Evolutionary conservation across 2,329 filamentous ascomycete species (phyloP).

Genomic region (Hypomyces rosellus): DNA sequence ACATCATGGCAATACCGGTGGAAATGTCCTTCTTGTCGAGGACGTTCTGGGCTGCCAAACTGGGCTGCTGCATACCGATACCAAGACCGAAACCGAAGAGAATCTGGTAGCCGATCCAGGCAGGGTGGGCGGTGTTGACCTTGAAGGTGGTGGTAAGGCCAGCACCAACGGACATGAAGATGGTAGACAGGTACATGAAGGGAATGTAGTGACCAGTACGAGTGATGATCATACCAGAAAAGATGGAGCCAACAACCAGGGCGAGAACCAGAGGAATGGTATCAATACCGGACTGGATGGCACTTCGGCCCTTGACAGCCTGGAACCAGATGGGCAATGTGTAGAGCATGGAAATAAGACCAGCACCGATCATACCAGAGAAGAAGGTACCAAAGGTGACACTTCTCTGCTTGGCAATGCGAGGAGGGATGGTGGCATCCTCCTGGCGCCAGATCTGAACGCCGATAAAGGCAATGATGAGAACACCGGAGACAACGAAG

Average conservation of each 20-base stretch:
- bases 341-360: constrained; percentile 23
- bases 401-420: constrained; percentile 29
- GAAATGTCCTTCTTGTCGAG: constrained; percentile 36
- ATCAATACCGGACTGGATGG: constrained; percentile 23
- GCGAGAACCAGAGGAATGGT: constrained; percentile 23
- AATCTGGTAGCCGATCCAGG: constrained; percentile 29
- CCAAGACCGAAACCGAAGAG: constrained; percentile 38
- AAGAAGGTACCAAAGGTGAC: background rate
- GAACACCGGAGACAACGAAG: constrained; percentile 26
- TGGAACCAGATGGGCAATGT: constrained; percentile 48
- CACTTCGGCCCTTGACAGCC: constrained; percentile 32
- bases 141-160: constrained; percentile 36
- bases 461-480: constrained; percentile 23
- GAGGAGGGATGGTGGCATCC: constrained; percentile 33
- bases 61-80: constrained; percentile 36
- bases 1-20: constrained; percentile 37
- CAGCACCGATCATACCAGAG: background rate
- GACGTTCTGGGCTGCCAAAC: constrained; percentile 40
- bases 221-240: constrained; percentile 22
- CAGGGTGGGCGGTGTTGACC: constrained; percentile 12
- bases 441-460: constrained; percentile 29
- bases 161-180: constrained; percentile 28
- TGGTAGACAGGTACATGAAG: constrained; percentile 29
- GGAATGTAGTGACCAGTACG: constrained; percentile 37
- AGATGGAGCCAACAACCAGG: constrained; percentile 20